Evolutionary conservation across 108 stramenopile species (phyloP).

Genomic region (Skeletonema tropicum): DNA sequence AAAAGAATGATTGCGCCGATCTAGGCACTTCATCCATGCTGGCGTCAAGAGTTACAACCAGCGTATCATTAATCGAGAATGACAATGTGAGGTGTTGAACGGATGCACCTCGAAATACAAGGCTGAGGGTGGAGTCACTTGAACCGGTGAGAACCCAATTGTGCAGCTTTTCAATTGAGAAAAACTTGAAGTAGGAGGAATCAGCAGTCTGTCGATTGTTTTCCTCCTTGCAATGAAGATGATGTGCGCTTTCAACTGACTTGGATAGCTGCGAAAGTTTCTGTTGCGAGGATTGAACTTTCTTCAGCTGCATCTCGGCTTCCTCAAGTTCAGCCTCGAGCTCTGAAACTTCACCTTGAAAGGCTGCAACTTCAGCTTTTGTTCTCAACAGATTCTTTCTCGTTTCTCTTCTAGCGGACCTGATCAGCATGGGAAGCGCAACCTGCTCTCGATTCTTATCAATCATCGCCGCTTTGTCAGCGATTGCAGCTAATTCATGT

Average conservation of each 20-base stretch:
- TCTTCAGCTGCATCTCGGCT: constrained; percentile 27
- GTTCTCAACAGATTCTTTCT: constrained; percentile 40
- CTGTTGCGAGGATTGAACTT: constrained; percentile 9
- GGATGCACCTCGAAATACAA: constrained; percentile 37
- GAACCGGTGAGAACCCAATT: constrained; percentile 50
- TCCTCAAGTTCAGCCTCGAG: constrained; percentile 40
- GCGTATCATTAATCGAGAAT: constrained; percentile 32
- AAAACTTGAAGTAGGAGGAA: constrained; percentile 45
- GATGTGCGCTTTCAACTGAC: constrained; percentile 22
- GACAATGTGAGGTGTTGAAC: constrained; percentile 32
- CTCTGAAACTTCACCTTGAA: constrained; percentile 42
- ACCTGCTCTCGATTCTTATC: constrained; percentile 31
- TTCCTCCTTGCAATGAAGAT: constrained; percentile 7
- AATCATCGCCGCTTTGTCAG: constrained; percentile 29
- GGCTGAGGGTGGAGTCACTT: constrained; percentile 25
- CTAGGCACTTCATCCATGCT: constrained; percentile 18
- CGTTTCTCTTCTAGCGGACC: constrained; percentile 38
- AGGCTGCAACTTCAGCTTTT: constrained; percentile 25
- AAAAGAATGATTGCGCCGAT: constrained; percentile 25
- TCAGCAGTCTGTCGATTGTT: constrained; percentile 32
- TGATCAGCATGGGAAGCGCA: constrained; percentile 26
- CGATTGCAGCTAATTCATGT: constrained; percentile 1
- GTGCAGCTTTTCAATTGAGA: constrained; percentile 56
- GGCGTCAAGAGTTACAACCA: constrained; percentile 18
- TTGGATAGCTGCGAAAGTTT: constrained; percentile 16